These are phyloP conservation scores for Porcisia deanei DNA, from an alignment of 208 protist genomes.

Conservation along the genomic window DNA sequence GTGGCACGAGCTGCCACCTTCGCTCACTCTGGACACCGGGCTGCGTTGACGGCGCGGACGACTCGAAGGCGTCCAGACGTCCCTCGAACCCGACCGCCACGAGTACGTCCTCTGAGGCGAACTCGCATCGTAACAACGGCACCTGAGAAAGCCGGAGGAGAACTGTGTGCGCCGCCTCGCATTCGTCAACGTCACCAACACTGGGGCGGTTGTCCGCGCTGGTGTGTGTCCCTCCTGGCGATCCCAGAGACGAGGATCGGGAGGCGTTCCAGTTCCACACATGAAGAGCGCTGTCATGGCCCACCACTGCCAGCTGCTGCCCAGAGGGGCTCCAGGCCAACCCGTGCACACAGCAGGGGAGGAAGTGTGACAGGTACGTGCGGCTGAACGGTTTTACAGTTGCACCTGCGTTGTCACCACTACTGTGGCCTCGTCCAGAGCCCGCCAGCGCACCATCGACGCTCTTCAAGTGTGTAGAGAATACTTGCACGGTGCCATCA, in stretches of 20 bases:
- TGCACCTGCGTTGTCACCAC: not conserved
- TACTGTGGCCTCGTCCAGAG: not conserved
- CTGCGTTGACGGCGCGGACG: not conserved
- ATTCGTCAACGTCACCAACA: not conserved
- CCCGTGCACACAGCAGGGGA: constrained; percentile 20
- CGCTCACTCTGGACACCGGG: not conserved
- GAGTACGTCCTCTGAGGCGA: constrained; percentile 7
- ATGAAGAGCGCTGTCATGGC: constrained; percentile 27
- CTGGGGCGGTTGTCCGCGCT: not conserved
- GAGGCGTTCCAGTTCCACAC: constrained; percentile 4
- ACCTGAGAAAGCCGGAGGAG: constrained; percentile 13
- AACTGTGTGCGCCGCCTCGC: not conserved
- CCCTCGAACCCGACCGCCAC: constrained; percentile 25
- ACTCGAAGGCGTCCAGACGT: constrained; percentile 17
- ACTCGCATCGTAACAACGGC: constrained; percentile 19
- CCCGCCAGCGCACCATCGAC: constrained; percentile 29
- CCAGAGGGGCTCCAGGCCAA: constrained; percentile 20
- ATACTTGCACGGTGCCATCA: constrained; percentile 46
- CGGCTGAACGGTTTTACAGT: constrained; percentile 11
- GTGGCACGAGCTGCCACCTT: not conserved
- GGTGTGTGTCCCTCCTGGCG: not conserved
- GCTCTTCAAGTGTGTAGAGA: constrained; percentile 58
- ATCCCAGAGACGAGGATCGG: not conserved
- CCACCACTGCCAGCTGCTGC: constrained; percentile 20
- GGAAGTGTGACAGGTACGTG: constrained; percentile 3